These are phyloP conservation scores for Maudiozyma barnettii DNA, from an alignment of 805 yeast species.

Conservation along the genomic window DNA sequence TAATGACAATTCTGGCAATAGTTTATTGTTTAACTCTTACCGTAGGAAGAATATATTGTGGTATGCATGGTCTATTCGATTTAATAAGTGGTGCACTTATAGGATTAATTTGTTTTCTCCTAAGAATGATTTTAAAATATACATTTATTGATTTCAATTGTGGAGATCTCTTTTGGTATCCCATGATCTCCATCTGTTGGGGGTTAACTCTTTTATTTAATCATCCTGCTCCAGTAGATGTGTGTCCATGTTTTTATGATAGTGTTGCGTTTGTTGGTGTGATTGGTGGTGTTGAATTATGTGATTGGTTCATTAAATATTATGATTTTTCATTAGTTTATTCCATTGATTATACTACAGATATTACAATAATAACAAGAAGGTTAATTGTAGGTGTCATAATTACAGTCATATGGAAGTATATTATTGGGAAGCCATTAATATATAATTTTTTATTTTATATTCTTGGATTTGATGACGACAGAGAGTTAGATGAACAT, in stretches of 20 bases:
- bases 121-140: slow-evolving; percentile 34
- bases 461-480: slow-evolving; percentile 15
- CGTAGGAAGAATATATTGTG: slow-evolving; percentile 82
- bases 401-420: slow-evolving; percentile 63
- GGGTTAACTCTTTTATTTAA: slow-evolving; percentile 46
- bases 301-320: slow-evolving; percentile 40
- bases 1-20: slow-evolving; percentile 7
- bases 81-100: slow-evolving; percentile 53
- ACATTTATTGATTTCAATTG: slow-evolving; percentile 5
- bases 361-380: slow-evolving; percentile 23
- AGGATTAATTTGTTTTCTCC: slow-evolving; percentile 47
- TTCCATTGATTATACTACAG: slow-evolving; percentile 12
- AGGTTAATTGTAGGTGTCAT: slow-evolving; percentile 55
- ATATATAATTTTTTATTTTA: slow-evolving; percentile 40
- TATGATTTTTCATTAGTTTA: slow-evolving; percentile 6
- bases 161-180: slow-evolving; percentile 23
- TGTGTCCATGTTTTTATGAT: slow-evolving; percentile 94
- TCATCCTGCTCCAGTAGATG: slow-evolving; percentile 81
- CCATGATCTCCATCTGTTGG: slow-evolving; percentile 31
- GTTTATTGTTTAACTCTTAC: slow-evolving; percentile 57
- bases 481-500: slow-evolving; percentile 14
- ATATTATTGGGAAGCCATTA: slow-evolving; percentile 53
- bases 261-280: slow-evolving; percentile 90
- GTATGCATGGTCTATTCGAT: slow-evolving; percentile 94
- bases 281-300: slow-evolving; percentile 61